Evolutionary conservation across 306 rosid species (phyloP), one percentile per base, ranked within the genome.

Genomic region (Leucaena leucocephala): DNA sequence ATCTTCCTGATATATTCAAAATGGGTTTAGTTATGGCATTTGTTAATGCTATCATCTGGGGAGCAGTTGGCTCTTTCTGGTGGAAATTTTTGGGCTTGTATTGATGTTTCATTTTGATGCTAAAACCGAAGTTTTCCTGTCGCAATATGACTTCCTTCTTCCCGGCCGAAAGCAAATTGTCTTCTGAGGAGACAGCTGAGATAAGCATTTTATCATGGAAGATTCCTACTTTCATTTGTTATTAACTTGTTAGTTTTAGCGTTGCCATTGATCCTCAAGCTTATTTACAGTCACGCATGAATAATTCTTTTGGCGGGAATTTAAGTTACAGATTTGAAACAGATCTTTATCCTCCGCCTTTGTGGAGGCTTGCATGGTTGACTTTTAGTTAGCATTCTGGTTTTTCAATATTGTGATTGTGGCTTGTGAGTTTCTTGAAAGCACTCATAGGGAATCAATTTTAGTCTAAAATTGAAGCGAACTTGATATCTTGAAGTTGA

Each of bases 51-150:
- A 67, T 69, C 85, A 90, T 93, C 76, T 95, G 98, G 99, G 91
- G 76, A 45, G 80, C 84, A 22, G 94, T 88, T 64, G 99, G 98
- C 75, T 59, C 86, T 63, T 40, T 92, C 55, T 95, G 99, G 99
- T 95, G 99, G 98, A 95, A 91, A 84, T 83, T 95, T 87, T 87
- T 91, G 82, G 98, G 98, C 45, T 84, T 93, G 68, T 95, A 88
- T 73, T 95, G 91, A 92, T 39, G 72, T 75, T 54, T 65, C 73
- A 71, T 84, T 80, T 73, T 64, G 49, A 21, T 82, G 86, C 59
- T 84, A 85, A 58, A 58, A 68, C 78, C 61, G 57, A 72, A 74
- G 80, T 77, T 73, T 72, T 82, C 76, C 50, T 27, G 68, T 49
- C 65, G 50, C 75, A 42, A 6, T 49, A 33, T 79, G 72, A 72